Base-by-base conservation (phyloP, 2,329 filamentous ascomycete genomes). In the Geosmithia putterillii region DNA sequence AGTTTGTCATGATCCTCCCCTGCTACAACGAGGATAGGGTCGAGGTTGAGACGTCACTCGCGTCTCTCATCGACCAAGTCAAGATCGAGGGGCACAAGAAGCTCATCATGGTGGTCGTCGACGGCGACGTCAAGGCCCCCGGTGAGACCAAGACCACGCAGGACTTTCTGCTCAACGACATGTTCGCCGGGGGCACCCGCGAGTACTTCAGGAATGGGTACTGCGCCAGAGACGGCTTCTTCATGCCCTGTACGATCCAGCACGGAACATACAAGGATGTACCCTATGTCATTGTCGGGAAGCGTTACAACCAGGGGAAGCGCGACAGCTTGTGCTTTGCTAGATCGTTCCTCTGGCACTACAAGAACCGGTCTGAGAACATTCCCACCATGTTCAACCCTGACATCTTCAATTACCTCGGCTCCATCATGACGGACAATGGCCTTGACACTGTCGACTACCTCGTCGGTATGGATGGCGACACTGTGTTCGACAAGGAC, bases 21-120 rank as follows among this genome's bases (percentile, higher is more conserved):
- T 72, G 69, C 52, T 72, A 71, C 53, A 71, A 71, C 48, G 67
- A 72, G 49, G 69, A 64, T 0, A 51, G 55, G 7, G 56, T 68
- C 4, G 68, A 72, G 46, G 52, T 69, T 20, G 59, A 54, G 3
- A 57, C 60, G 2, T 71, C 67, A 0, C 58, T 71, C 0, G 64
- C 70, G 45, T 71, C 68, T 3, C 52, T 72, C 4, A 58, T 69
- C 5, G 55, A 57, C 0, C 68, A 71, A 47, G 59, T 62, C 45
- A 57, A 61, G 3, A 63, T 72, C 18, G 59, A 60, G 1, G 46
- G 59, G 3, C 65, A 71, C 42, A 59, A 62, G 10, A 56, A 61
- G 9, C 55, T 63, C 22, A 69, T 71, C 34, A 62, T 72, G 47
- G 65, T 71, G 42, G 59, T 71, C 3, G 69, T 70, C 18, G 68